A percentile compares a stretch with the other conserved stretches of the same genome.
Conservation (phyloP, 2,329 filamentous ascomycete species). For the Scopulariopsis brevicaulis region DNA sequence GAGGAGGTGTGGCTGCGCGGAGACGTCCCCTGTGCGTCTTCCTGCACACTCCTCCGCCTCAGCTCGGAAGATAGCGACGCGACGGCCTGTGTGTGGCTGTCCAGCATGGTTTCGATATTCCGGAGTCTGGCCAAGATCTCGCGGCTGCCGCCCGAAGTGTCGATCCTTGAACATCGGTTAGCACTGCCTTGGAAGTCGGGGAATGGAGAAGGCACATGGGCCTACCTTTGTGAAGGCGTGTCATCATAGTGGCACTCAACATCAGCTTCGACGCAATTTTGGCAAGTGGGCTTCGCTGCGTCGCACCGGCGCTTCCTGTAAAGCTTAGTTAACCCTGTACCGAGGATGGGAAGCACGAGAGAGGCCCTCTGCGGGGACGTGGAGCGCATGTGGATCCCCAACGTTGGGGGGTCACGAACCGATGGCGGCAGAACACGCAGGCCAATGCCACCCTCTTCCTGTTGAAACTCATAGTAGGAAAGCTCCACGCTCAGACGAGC, state of each 20-base stretch:
- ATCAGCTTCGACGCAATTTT: constrained; percentile 13
- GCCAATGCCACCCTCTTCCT: constrained; percentile 16
- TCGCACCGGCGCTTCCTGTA: constrained; percentile 17
- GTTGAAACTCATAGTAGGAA: constrained; percentile 13
- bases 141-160: constrained; percentile 15
- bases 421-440: constrained; percentile 15
- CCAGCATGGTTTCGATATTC: constrained; percentile 14
- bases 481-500: background rate
- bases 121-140: constrained; percentile 15
- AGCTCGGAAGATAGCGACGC: constrained; percentile 8
- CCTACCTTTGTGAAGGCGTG: constrained; percentile 13
- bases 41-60: background rate
- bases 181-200: background rate
- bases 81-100: constrained; percentile 10
- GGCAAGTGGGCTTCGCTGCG: constrained; percentile 13
- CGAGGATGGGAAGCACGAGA: background rate
- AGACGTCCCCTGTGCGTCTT: constrained; percentile 6
- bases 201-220: background rate
- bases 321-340: background rate
- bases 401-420: constrained; percentile 8
- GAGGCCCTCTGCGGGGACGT: background rate
- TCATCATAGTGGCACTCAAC: constrained; percentile 17
- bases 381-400: background rate
- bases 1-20: constrained; percentile 9
- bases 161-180: constrained; percentile 11